Percentiles rank a stretch among this genome's conserved stretches.
Evolutionary conservation across 768 basidiomycete genomes (phyloP).

Genomic region (Boletellus ananas): DNA sequence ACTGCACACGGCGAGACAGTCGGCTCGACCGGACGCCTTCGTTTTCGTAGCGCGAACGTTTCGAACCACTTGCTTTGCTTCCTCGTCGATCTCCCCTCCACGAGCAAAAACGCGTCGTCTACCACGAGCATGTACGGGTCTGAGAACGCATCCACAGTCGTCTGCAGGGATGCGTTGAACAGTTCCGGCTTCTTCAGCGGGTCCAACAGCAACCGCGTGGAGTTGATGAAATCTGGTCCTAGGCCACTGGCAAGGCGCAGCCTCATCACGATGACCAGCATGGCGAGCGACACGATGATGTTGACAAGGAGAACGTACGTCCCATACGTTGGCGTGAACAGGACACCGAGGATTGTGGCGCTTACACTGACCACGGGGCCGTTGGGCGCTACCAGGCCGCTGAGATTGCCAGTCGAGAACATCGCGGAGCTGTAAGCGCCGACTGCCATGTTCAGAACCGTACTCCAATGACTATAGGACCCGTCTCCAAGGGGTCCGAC

Average conservation of each 20-base stretch:
- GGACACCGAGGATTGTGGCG: neutral
- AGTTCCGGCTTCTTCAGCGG: constrained; percentile 1
- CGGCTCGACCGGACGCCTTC: too few relatives aligned
- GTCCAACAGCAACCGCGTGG: constrained; percentile 1
- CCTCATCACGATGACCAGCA: constrained; percentile 1
- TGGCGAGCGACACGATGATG: neutral
- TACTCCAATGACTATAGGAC: constrained; percentile 1
- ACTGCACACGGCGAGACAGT: too few relatives aligned
- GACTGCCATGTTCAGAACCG: constrained; percentile 1
- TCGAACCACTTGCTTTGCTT: too few relatives aligned
- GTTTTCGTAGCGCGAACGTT: too few relatives aligned
- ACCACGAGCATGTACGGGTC: neutral
- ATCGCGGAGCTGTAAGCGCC: constrained; percentile 8
- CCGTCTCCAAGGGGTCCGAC: too few relatives aligned
- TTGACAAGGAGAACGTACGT: constrained; percentile 2
- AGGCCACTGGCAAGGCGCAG: constrained; percentile 1
- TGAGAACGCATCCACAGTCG: neutral
- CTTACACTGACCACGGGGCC: constrained; percentile 34
- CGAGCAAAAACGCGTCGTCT: too few relatives aligned
- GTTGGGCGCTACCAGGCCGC: constrained; percentile 38
- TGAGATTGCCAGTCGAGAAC: too few relatives aligned
- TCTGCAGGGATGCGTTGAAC: constrained; percentile 3
- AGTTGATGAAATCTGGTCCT: neutral
- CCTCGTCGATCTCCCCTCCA: too few relatives aligned
- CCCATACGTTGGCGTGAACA: neutral